phyloP scores from a whole-genome alignment of 495 filamentous ascomycete genomes.

The Apiosordaria backusii region DNA sequence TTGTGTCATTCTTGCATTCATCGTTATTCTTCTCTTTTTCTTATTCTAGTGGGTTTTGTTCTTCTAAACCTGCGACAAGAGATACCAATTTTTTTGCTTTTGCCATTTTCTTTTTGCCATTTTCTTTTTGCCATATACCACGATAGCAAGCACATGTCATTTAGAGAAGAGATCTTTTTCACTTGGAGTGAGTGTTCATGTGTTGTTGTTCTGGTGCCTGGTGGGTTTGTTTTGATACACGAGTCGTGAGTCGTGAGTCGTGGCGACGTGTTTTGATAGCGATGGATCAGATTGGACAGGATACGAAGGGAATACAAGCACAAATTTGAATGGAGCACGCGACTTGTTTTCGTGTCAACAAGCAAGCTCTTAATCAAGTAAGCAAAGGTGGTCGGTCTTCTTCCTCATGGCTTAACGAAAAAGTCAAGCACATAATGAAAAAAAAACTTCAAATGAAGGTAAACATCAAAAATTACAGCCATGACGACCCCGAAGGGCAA shows the following conservation, averaged over 20 bases:
- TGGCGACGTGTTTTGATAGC: not conserved
- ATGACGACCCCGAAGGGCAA: slow-evolving; percentile 41
- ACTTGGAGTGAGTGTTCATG: not conserved
- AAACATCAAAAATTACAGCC: slow-evolving; percentile 39
- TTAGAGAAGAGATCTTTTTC: slow-evolving; percentile 1
- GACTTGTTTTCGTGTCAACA: no score
- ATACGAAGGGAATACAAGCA: not conserved
- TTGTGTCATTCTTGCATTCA: not conserved
- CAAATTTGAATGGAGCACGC: no score
- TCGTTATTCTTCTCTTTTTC: not conserved
- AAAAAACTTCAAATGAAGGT: slow-evolving; percentile 15
- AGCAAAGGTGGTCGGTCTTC: slow-evolving; percentile 7
- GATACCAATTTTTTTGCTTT: not conserved
- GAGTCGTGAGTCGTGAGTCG: not conserved
- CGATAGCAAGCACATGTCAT: slow-evolving; percentile 9
- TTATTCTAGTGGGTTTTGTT: slow-evolving; percentile 1
- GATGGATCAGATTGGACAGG: not conserved
- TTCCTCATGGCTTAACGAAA: slow-evolving; percentile 28
- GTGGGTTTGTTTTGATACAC: not conserved
- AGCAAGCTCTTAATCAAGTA: no score
- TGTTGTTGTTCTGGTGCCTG: no score
- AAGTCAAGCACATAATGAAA: slow-evolving; percentile 31
- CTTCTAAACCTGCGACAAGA: not conserved
- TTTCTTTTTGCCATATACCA: slow-evolving; percentile 11
- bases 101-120: not conserved